Evolutionary conservation across 805 yeast species (phyloP).

Genomic region (Saturnispora sekii): DNA sequence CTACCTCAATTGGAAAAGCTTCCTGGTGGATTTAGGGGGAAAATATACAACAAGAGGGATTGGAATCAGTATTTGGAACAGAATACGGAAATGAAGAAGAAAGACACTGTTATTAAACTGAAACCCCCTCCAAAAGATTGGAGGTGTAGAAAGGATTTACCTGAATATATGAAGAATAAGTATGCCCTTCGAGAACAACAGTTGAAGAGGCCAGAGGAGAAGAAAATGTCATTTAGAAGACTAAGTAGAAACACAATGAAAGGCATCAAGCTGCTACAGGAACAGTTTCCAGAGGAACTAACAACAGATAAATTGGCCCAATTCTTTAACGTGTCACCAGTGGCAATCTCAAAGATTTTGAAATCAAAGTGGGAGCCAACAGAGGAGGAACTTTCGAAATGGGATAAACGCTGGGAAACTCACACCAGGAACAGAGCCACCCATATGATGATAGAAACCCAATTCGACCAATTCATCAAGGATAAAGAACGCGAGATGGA

Average conservation of each 20-base stretch:
- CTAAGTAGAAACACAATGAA: constrained; percentile 63
- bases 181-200: constrained; percentile 54
- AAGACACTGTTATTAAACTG: constrained; percentile 4
- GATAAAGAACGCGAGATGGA: constrained; percentile 21
- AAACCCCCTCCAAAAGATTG: constrained; percentile 36
- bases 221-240: constrained; percentile 45
- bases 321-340: constrained; percentile 66
- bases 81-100: constrained; percentile 8
- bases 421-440: constrained; percentile 32
- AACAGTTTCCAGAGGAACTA: constrained; percentile 46
- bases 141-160: constrained; percentile 34
- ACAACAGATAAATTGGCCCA: constrained; percentile 50
- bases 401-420: constrained; percentile 43
- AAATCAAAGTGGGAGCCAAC: constrained; percentile 69
- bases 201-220: constrained; percentile 27
- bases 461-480: constrained; percentile 21
- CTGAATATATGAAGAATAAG: constrained; percentile 66
- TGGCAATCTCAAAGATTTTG: constrained; percentile 70
- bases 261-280: constrained; percentile 47
- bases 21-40: constrained; percentile 28
- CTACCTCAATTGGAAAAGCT: constrained; percentile 27
- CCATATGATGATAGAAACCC: constrained; percentile 17
- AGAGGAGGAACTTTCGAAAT: constrained; percentile 37
- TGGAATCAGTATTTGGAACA: constrained; percentile 20
- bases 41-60: constrained; percentile 23